phyloP scores from a whole-genome alignment of 1,139 yeast genomes.

The Yamadazyma atmosphaerica region DNA sequence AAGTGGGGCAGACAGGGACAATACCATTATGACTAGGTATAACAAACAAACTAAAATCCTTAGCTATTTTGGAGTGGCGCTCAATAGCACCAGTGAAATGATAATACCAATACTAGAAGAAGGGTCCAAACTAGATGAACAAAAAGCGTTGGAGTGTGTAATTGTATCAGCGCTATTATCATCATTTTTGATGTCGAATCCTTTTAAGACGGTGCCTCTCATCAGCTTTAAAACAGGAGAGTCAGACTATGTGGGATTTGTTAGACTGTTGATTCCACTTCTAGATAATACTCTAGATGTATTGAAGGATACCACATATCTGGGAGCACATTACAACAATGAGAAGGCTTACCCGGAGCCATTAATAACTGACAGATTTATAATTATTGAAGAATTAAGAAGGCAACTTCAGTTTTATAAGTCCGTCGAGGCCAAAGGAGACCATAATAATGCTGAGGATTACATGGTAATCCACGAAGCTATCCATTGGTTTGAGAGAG shows the following conservation, averaged over 20 bases:
- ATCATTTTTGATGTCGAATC: not conserved
- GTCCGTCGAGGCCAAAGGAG: not conserved
- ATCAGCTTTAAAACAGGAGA: not conserved
- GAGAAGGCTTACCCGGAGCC: not conserved
- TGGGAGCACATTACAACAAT: not conserved
- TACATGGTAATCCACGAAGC: not conserved
- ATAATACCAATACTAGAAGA: not conserved
- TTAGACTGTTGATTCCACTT: not conserved
- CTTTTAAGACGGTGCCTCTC: not conserved
- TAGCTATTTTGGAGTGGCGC: not conserved
- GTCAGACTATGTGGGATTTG: not conserved
- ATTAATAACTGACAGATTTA: not conserved
- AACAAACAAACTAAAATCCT: too few relatives aligned
- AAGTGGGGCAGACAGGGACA: too few relatives aligned
- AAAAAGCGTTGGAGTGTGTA: not conserved
- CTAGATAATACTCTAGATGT: not conserved
- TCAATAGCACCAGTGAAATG: not conserved
- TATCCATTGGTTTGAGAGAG: not conserved
- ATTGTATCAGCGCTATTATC: not conserved
- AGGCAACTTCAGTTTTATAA: not conserved
- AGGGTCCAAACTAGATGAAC: not conserved
- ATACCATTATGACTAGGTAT: not conserved
- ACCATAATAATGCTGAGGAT: not conserved
- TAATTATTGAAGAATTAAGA: not conserved
- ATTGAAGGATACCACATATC: not conserved